Conservation (phyloP, 2,329 filamentous ascomycete genomes). For the Aaosphaeria arxii region DNA sequence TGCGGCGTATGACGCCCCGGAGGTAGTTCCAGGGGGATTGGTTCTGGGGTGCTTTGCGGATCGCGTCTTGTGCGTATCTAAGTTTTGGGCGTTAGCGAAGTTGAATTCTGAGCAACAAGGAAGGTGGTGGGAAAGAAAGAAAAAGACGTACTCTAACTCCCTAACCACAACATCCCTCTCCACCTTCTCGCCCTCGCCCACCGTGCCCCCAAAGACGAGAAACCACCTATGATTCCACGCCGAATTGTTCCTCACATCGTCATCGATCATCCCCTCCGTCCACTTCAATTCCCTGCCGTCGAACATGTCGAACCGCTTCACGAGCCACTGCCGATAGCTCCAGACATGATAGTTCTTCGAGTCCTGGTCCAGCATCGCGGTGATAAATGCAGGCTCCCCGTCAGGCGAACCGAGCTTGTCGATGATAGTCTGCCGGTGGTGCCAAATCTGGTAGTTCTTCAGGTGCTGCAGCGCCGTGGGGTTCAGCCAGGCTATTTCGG, state of each 20-base stretch:
- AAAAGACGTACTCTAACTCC: constrained; percentile 63
- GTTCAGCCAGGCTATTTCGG: constrained; percentile 86
- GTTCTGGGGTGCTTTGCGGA: constrained; percentile 83
- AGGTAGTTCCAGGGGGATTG: constrained; percentile 94
- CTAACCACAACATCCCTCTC: constrained; percentile 61
- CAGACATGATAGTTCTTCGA: constrained; percentile 99
- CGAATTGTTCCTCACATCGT: constrained; percentile 91
- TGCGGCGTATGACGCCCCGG: constrained; percentile 69
- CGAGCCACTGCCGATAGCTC: constrained; percentile 82
- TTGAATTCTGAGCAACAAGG: neutral
- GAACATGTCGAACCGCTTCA: constrained; percentile 59
- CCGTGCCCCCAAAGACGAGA: constrained; percentile 68
- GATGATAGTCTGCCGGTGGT: constrained; percentile 59
- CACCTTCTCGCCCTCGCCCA: constrained; percentile 37
- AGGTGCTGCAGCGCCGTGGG: constrained; percentile 75
- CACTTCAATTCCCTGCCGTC: constrained; percentile 65
- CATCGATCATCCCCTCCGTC: constrained; percentile 68
- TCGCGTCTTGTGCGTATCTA: constrained; percentile 63
- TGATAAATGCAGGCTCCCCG: constrained; percentile 73
- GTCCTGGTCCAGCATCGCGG: constrained; percentile 77
- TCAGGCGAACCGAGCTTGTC: constrained; percentile 57
- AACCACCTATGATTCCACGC: constrained; percentile 98
- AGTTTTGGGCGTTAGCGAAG: neutral
- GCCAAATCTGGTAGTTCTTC: constrained; percentile 99
- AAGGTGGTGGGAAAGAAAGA: constrained; percentile 5